A percentile compares a stretch with the other conserved stretches of the same genome.
phyloP scores from a whole-genome alignment of 2,329 filamentous ascomycete genomes.

The Grosmannia huntii region DNA sequence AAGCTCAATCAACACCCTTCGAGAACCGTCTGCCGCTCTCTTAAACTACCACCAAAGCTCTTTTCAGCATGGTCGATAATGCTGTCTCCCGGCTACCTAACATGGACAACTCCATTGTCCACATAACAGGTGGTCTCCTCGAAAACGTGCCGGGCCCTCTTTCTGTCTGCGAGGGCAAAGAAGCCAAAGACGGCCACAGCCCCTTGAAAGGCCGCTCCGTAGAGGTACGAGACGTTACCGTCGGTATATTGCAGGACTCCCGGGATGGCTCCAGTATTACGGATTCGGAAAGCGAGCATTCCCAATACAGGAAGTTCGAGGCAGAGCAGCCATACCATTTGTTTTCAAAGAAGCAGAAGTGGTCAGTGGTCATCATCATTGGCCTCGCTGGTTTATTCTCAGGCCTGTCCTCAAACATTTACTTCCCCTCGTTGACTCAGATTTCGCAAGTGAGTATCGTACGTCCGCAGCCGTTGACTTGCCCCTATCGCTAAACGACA shows the following conservation, averaged over 20 bases:
- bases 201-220: not conserved
- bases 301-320: not conserved
- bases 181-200: not conserved
- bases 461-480: not conserved
- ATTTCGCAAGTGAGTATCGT: not conserved
- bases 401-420: conserved; percentile 1
- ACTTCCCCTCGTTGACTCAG: not conserved
- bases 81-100: not conserved
- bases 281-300: not conserved
- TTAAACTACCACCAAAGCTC: not conserved
- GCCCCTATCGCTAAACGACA: not conserved
- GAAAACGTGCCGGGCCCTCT: not conserved
- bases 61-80: not conserved
- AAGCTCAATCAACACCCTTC: not conserved
- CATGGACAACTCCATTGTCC: not conserved
- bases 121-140: not conserved
- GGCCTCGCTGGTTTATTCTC: not conserved
- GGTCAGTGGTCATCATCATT: not conserved
- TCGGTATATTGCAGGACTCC: not conserved
- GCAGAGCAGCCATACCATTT: not conserved
- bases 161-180: not conserved
- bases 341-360: not conserved
- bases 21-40: not conserved
- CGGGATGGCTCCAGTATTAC: not conserved
- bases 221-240: not conserved